A percentile compares a stretch with the other conserved stretches of the same genome.
phyloP scores from a whole-genome alignment of 768 basidiomycete genomes.

The Phlebiopsis flavidoalba region DNA sequence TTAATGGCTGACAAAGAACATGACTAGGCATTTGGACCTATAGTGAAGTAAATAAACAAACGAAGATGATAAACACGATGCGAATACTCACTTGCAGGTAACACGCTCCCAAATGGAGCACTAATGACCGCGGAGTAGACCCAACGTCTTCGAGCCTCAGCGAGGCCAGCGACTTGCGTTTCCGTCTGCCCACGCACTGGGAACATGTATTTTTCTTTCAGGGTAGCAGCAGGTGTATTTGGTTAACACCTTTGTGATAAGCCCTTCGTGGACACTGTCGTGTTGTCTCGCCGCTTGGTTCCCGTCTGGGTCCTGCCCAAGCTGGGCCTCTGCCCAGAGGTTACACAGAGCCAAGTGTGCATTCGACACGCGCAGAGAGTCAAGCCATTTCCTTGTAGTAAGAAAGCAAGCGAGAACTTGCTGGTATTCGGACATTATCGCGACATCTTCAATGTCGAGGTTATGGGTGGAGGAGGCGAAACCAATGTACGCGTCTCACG shows the following conservation, averaged over 20 bases:
- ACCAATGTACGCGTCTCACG: neutral
- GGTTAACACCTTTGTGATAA: too few species aligned
- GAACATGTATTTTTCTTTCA: neutral
- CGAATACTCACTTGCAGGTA: neutral
- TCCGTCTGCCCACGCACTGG: neutral
- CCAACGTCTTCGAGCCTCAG: neutral
- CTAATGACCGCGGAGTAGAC: neutral
- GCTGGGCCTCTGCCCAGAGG: neutral
- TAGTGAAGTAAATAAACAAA: neutral
- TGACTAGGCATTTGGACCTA: neutral
- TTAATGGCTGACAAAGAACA: neutral
- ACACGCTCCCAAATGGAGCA: neutral
- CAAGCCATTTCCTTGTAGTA: neutral
- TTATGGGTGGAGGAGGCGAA: neutral
- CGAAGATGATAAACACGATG: neutral
- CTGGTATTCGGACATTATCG: conserved; percentile 34
- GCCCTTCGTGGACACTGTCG: neutral
- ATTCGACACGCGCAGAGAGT: neutral
- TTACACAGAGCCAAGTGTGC: neutral
- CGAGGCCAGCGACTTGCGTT: neutral
- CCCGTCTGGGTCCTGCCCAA: neutral
- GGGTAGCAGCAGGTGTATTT: neutral
- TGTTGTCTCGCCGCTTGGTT: neutral
- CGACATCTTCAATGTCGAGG: neutral
- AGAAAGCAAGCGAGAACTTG: neutral